A percentile compares a stretch with the other conserved stretches of the same genome.
phyloP scores from a whole-genome alignment of 2,329 filamentous ascomycete species.

The Whalleya microplaca region DNA sequence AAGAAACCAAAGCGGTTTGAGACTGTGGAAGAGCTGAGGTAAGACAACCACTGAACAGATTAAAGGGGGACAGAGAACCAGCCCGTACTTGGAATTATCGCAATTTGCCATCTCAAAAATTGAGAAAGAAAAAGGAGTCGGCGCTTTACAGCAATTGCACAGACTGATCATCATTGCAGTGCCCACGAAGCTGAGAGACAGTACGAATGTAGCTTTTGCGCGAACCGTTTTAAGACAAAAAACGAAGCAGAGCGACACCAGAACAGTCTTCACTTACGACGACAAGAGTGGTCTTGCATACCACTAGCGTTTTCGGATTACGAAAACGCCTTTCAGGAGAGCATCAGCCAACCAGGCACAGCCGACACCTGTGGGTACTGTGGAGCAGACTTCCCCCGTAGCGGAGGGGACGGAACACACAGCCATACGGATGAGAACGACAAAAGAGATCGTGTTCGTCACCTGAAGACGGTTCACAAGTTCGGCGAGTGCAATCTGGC shows the following conservation, averaged over 20 bases:
- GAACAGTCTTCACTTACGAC: slow-evolving; percentile 24
- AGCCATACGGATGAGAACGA: slow-evolving; percentile 11
- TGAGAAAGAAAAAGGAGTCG: no score
- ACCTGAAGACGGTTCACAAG: slow-evolving; percentile 17
- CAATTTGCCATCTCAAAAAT: no score
- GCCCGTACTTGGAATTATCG: no score
- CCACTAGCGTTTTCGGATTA: slow-evolving; percentile 6
- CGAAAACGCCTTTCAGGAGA: slow-evolving; percentile 20
- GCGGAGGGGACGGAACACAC: slow-evolving; percentile 2
- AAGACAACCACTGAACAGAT: not conserved
- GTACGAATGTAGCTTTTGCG: slow-evolving; percentile 22
- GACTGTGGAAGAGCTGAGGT: slow-evolving; percentile 22
- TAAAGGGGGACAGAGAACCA: no score
- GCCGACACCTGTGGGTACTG: slow-evolving; percentile 23
- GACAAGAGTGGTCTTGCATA: slow-evolving; percentile 21
- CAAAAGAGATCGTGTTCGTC: slow-evolving; percentile 11
- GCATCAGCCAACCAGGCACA: slow-evolving; percentile 11
- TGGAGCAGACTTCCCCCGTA: slow-evolving; percentile 21
- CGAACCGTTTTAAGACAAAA: slow-evolving; percentile 24
- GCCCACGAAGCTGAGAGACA: slow-evolving; percentile 21
- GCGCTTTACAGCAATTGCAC: not conserved
- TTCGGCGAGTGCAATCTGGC: slow-evolving; percentile 20
- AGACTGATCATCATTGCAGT: slow-evolving; percentile 6
- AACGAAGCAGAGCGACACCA: slow-evolving; percentile 25
- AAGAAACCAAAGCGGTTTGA: slow-evolving; percentile 24